Conservation (phyloP, 257 asterid species). For the Linderniella brevidens region DNA sequence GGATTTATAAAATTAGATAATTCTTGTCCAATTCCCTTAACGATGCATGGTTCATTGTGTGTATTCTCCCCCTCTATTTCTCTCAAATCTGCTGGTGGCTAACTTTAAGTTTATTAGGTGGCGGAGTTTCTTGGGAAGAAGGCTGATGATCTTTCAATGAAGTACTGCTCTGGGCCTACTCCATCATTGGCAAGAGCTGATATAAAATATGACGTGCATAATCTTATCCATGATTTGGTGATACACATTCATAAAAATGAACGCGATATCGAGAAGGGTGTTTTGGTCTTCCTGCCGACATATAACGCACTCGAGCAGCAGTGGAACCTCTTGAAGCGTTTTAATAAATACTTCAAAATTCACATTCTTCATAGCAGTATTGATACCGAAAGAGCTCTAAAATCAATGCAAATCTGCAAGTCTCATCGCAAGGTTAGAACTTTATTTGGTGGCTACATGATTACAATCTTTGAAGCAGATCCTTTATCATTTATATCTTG, state of each 20-base stretch:
- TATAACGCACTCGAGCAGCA: slow-evolving; percentile 76
- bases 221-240: slow-evolving; percentile 71
- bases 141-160: slow-evolving; percentile 32
- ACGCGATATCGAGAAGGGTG: slow-evolving; percentile 90
- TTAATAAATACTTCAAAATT: slow-evolving; percentile 48
- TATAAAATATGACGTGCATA: slow-evolving; percentile 47
- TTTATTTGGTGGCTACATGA: not conserved
- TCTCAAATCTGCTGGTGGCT: slow-evolving; percentile 4
- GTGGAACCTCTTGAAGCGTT: slow-evolving; percentile 71
- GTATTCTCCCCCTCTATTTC: slow-evolving; percentile 3
- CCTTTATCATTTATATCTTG: not conserved
- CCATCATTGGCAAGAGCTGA: slow-evolving; percentile 50
- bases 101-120: slow-evolving; percentile 23
- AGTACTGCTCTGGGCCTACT: slow-evolving; percentile 65
- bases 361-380: slow-evolving; percentile 85
- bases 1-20: no score
- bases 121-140: slow-evolving; percentile 46
- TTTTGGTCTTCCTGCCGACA: slow-evolving; percentile 88
- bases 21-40: no score
- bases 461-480: not conserved
- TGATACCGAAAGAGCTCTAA: slow-evolving; percentile 75
- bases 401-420: slow-evolving; percentile 70
- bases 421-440: slow-evolving; percentile 69
- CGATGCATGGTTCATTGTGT: not conserved
- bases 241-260: slow-evolving; percentile 71